Conservation (phyloP, 2,329 filamentous ascomycete species). For the Colletotrichum zoysiae region DNA sequence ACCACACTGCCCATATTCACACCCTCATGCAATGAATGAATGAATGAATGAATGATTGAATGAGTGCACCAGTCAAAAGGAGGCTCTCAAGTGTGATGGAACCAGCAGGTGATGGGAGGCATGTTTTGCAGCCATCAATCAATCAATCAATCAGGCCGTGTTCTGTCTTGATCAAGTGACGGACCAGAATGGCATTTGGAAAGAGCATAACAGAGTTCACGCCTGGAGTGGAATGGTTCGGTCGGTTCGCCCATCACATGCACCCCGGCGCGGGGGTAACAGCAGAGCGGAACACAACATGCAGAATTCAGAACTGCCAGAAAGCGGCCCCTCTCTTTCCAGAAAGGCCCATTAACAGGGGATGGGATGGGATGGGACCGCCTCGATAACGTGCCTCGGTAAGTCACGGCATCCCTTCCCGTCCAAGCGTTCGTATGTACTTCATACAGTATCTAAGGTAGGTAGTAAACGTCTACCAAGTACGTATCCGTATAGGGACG, state of each 20-base stretch:
- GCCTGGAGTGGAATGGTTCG: slow-evolving; percentile 38
- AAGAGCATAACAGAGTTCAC: slow-evolving; percentile 3
- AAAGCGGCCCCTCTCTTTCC: slow-evolving; percentile 11
- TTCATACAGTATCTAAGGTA: no score
- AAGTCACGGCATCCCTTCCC: background rate
- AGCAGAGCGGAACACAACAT: slow-evolving; percentile 22
- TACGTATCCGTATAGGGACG: no score
- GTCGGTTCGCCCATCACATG: slow-evolving; percentile 40
- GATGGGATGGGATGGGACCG: no score
- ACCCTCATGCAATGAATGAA: slow-evolving; percentile 1
- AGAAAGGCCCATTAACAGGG: background rate
- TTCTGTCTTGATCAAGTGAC: slow-evolving; percentile 31
- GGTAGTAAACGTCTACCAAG: no score
- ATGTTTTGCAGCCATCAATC: background rate
- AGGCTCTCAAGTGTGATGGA: slow-evolving; percentile 16
- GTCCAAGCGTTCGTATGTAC: background rate
- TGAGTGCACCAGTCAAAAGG: slow-evolving; percentile 8
- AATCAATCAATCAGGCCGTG: background rate
- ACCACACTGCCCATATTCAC: slow-evolving; percentile 5
- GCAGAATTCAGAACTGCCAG: slow-evolving; percentile 19
- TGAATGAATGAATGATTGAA: no score
- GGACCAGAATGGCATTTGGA: no score
- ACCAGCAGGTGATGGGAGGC: slow-evolving; percentile 8
- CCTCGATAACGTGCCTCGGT: no score
- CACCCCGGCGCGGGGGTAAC: slow-evolving; percentile 37